Evolutionary conservation across 106 monocot species (phyloP), one percentile per base, ranked within the genome.

Genomic region (Acanthochlamys bracteata): DNA sequence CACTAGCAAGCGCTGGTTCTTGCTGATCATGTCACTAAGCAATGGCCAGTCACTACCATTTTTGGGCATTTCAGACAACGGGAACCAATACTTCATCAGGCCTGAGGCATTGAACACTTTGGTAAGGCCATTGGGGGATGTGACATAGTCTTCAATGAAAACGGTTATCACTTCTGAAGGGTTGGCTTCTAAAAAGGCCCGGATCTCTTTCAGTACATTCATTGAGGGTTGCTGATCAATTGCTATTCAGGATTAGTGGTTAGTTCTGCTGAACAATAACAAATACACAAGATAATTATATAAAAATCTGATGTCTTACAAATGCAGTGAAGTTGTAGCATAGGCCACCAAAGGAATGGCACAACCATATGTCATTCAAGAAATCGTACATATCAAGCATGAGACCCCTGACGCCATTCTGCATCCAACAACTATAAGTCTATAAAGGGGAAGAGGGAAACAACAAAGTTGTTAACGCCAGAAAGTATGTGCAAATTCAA

Each of bases 81-180:
- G 60, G 25, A 69, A 69, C 58, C 47, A 69, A 27, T 69, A 69
- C 25, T 59, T 69, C 46, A 25, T 49, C n/a, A 69, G 69, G 26
- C 60, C 69, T 4, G 69, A 55, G 12, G 58, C 69, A 23, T 69
- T 60, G 41, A 69, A 69, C 25, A 69, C 69, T 56, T 69, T 69
- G 45, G 60, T 60, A 20, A 69, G 59, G 25, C 69, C 69, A 17
- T 59, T 27, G 4, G 69, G 46, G 7, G 69, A 69, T n/a, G 24
- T 26, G 59, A 69, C 69, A 47, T 69, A 69, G 46, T 69, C 69
- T 69, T 69, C 69, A 25, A 69, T 69, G 60, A 69, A 60, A 23
- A 69, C 60, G 16, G 69, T 69, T 16, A 69, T 49, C 19, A 69
- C 55, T 45, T 59, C 69, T 19, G 59, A 69, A 3, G 60, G 69